These are phyloP conservation scores for Chlamydomonas asymmetrica DNA, from an alignment of 139 green algal species.

Conservation along the genomic window DNA sequence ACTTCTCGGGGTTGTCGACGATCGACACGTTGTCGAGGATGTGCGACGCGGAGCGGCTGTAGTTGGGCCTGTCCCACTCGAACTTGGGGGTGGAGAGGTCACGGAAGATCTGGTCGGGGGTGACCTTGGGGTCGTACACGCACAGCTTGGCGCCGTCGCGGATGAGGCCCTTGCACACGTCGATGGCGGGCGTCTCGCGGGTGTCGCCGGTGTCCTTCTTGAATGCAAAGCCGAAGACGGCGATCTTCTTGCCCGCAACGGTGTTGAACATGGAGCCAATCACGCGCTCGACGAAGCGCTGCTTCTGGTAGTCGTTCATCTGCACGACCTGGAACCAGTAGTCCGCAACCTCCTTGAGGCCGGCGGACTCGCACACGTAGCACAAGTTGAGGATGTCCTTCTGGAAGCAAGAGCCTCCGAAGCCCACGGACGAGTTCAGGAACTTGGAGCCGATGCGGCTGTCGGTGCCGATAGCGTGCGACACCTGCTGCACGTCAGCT, in stretches of 20 bases:
- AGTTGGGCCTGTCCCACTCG: slow-evolving; percentile 90
- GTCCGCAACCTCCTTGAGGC: slow-evolving; percentile 90
- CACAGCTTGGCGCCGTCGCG: slow-evolving; percentile 63
- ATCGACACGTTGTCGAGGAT: slow-evolving; percentile 58
- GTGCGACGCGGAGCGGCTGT: slow-evolving; percentile 45
- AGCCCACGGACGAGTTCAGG: slow-evolving; percentile 95
- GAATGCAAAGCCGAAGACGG: slow-evolving; percentile 98
- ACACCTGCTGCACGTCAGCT: slow-evolving; percentile 92
- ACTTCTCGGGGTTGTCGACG: slow-evolving; percentile 60
- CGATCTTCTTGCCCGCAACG: slow-evolving; percentile 93
- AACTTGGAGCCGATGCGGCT: slow-evolving; percentile 97
- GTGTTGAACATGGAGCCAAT: slow-evolving; percentile 99
- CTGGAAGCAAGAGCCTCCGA: slow-evolving; percentile 99
- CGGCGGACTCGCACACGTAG: slow-evolving; percentile 96
- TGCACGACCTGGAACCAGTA: slow-evolving; percentile 91
- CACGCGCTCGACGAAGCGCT: slow-evolving; percentile 93
- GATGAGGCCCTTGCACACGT: slow-evolving; percentile 92
- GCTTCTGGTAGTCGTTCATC: slow-evolving; percentile 99
- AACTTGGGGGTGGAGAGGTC: slow-evolving; percentile 88
- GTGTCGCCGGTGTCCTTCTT: slow-evolving; percentile 98
- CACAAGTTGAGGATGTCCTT: slow-evolving; percentile 99
- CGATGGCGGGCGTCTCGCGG: slow-evolving; percentile 97
- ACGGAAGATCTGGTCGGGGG: slow-evolving; percentile 75
- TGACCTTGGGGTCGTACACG: slow-evolving; percentile 94
- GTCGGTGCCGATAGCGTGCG: slow-evolving; percentile 92